These are phyloP conservation scores for Mycena venus DNA, from an alignment of 768 basidiomycete genomes.

Conservation along the genomic window DNA sequence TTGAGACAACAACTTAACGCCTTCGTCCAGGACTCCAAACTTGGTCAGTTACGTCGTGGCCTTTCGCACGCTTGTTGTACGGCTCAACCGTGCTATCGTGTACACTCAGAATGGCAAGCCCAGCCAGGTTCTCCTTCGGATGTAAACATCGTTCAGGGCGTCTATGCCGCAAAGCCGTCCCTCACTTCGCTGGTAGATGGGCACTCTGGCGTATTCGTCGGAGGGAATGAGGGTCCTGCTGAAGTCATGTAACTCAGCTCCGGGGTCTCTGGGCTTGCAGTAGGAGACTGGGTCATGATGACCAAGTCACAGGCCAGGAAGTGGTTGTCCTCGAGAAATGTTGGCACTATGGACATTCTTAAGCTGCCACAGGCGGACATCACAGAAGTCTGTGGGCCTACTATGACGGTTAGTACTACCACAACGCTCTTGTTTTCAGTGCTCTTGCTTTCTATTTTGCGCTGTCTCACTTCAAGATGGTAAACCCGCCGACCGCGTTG, in stretches of 20 bases:
- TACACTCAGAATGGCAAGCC: conserved; percentile 76
- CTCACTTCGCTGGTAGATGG: conserved; percentile 50
- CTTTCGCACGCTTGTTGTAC: conserved; percentile 38
- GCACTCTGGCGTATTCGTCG: conserved; percentile 62
- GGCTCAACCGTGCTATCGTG: conserved; percentile 70
- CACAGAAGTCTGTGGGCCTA: conserved; percentile 78
- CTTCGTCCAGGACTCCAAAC: background rate
- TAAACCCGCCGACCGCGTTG: conserved; percentile 88
- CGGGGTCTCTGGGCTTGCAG: conserved; percentile 60
- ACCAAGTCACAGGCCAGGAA: conserved; percentile 79
- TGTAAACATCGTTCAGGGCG: conserved; percentile 84
- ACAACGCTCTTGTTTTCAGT: background rate
- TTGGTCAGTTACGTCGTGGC: conserved; percentile 2
- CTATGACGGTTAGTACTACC: conserved; percentile 68
- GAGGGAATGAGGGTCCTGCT: conserved; percentile 85
- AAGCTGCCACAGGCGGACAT: conserved; percentile 67
- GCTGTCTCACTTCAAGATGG: conserved; percentile 50
- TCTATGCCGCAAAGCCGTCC: conserved; percentile 79
- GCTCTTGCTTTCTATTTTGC: too few species aligned
- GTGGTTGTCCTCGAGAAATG: conserved; percentile 73
- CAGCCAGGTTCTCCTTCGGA: conserved; percentile 82
- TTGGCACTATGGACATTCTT: conserved; percentile 68
- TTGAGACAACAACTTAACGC: background rate
- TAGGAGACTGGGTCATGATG: conserved; percentile 84
- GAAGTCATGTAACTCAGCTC: conserved; percentile 72